Percentiles rank a stretch among this genome's conserved stretches.
phyloP scores from a whole-genome alignment of 2,329 filamentous ascomycete genomes.

The Aspergillus sp. region DNA sequence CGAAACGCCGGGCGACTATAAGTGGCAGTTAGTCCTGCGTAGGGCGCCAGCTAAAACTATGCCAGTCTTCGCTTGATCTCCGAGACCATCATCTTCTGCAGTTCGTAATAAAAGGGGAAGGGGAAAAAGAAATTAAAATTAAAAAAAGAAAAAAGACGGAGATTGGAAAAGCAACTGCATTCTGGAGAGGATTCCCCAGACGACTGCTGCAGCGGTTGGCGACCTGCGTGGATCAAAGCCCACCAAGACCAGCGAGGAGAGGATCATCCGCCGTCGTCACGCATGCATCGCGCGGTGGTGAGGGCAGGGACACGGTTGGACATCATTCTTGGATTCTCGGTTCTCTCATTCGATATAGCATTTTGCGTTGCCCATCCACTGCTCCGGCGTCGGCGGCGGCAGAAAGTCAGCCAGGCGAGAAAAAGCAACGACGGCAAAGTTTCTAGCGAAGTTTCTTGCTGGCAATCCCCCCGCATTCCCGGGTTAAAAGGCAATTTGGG shows the following conservation, averaged over 20 bases:
- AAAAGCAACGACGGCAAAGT: not conserved
- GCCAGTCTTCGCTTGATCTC: not conserved
- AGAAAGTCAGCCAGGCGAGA: not conserved
- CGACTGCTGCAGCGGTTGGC: slow-evolving; percentile 3
- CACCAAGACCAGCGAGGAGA: slow-evolving; percentile 4
- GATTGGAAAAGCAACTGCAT: not conserved
- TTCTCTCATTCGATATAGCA: not conserved
- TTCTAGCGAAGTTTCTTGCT: slow-evolving; percentile 2
- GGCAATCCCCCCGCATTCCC: slow-evolving; percentile 3
- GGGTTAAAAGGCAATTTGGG: not conserved
- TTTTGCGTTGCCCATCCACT: slow-evolving; percentile 6
- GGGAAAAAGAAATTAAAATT: not conserved
- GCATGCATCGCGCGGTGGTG: not conserved
- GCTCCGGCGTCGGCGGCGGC: slow-evolving; percentile 8
- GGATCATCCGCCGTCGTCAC: slow-evolving; percentile 15
- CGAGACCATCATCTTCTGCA: slow-evolving; percentile 4
- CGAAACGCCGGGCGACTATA: not conserved
- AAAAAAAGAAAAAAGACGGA: slow-evolving; percentile 2
- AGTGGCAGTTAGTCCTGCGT: not conserved
- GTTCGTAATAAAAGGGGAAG: slow-evolving; percentile 9
- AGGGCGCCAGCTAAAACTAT: not conserved
- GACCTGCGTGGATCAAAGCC: slow-evolving; percentile 2
- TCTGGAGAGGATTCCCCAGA: slow-evolving; percentile 8
- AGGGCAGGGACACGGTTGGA: too few relatives aligned
- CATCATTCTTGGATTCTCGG: not conserved